A percentile compares a stretch with the other conserved stretches of the same genome.
These are phyloP conservation scores for Microsporum ferrugineum DNA, from an alignment of 2,329 filamentous ascomycete genomes.

Conservation along the genomic window DNA sequence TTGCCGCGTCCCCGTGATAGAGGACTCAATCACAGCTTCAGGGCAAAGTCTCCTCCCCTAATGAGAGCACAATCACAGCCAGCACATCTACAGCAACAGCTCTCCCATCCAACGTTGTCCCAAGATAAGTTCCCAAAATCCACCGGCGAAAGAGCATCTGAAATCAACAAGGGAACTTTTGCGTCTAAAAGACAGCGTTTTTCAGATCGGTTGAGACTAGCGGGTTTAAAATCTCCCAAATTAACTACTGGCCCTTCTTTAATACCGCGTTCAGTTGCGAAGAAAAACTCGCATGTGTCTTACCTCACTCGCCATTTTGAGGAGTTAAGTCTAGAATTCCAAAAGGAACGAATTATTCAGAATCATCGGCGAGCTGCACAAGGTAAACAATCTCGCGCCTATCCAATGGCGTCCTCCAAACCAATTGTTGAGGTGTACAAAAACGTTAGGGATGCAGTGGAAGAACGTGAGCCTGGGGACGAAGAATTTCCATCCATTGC, in stretches of 20 bases:
- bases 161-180: not conserved
- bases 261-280: conserved; percentile 74
- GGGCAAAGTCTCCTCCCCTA: conserved; percentile 37
- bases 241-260: conserved; percentile 49
- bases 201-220: conserved; percentile 58
- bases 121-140: not conserved
- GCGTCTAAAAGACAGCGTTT: conserved; percentile 57
- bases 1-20: conserved; percentile 31
- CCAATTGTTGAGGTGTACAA: conserved; percentile 94
- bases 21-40: conserved; percentile 26
- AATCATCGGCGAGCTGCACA: conserved; percentile 65
- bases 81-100: conserved; percentile 20
- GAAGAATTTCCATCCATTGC: conserved; percentile 39
- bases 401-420: conserved; percentile 83
- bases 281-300: conserved; percentile 65
- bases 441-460: conserved; percentile 84
- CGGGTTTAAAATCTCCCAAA: conserved; percentile 50
- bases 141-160: not conserved
- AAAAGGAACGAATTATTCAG: conserved; percentile 83
- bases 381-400: conserved; percentile 64
- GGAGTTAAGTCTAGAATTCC: conserved; percentile 89
- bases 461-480: conserved; percentile 58
- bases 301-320: conserved; percentile 94
- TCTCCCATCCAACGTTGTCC: not conserved
- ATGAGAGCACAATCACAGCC: conserved; percentile 44